These are phyloP conservation scores for Jaenimonas drosophilae DNA, from an alignment of 208 protist species.

Conservation along the genomic window DNA sequence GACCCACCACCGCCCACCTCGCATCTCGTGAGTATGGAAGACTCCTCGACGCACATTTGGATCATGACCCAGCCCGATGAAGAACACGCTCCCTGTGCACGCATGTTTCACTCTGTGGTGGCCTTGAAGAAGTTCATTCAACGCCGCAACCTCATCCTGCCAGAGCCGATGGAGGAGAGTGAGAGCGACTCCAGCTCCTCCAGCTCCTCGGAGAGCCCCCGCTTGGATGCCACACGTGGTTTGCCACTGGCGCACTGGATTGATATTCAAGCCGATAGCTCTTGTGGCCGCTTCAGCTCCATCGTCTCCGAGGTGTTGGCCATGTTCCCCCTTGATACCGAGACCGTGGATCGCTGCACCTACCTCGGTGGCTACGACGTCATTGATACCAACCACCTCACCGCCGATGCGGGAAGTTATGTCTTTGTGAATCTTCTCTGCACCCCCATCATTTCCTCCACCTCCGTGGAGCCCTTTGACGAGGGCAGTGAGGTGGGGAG, in stretches of 20 bases:
- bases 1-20: conserved; percentile 5
- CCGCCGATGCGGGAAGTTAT: conserved; percentile 24
- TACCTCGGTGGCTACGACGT: conserved; percentile 52
- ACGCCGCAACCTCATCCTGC: conserved; percentile 21
- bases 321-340: conserved; percentile 45
- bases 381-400: conserved; percentile 27
- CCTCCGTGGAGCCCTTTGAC: neutral
- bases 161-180: too few relatives aligned
- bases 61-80: conserved; percentile 38
- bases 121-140: conserved; percentile 39
- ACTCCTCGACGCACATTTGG: conserved; percentile 63
- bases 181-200: neutral
- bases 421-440: conserved; percentile 67
- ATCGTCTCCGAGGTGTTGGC: conserved; percentile 36
- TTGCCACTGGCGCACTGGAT: conserved; percentile 61
- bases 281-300: conserved; percentile 8
- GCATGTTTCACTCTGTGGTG: conserved; percentile 27
- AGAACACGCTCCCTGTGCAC: conserved; percentile 34
- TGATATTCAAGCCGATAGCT: conserved; percentile 55
- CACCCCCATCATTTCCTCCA: conserved; percentile 26
- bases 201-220: neutral
- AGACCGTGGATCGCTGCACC: conserved; percentile 49
- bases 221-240: too few relatives aligned
- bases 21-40: conserved; percentile 43
- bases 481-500: neutral